phyloP scores from a whole-genome alignment of 805 yeast species.

The Hanseniaspora occidentalis region DNA sequence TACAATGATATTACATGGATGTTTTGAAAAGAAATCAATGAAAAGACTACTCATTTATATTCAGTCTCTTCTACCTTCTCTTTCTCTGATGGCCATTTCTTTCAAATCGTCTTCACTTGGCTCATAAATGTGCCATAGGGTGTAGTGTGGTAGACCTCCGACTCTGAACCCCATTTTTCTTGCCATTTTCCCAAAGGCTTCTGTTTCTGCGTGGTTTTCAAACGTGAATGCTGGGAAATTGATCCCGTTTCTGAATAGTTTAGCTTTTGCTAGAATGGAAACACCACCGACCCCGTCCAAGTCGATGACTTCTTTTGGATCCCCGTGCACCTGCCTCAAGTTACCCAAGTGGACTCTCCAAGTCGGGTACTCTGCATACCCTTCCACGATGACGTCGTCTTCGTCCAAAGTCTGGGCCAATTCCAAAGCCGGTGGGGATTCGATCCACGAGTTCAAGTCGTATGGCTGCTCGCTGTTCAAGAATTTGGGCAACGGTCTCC shows the following conservation, averaged over 20 bases:
- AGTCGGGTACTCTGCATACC: constrained; percentile 77
- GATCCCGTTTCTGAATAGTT: constrained; percentile 64
- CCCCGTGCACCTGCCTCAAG: constrained; percentile 47
- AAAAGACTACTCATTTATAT: background rate
- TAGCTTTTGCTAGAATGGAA: constrained; percentile 63
- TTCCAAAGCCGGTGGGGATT: constrained; percentile 62
- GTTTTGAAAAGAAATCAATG: background rate
- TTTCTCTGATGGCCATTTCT: constrained; percentile 56
- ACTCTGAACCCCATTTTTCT: constrained; percentile 67
- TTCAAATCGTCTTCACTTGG: constrained; percentile 76
- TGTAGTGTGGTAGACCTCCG: constrained; percentile 83
- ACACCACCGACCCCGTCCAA: constrained; percentile 86
- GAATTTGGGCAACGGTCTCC: constrained; percentile 94
- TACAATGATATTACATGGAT: no score
- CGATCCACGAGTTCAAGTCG: constrained; percentile 95
- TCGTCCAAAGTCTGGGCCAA: constrained; percentile 54
- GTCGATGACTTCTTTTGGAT: constrained; percentile 50
- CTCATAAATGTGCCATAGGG: constrained; percentile 83
- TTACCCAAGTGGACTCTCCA: constrained; percentile 77
- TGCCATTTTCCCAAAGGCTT: constrained; percentile 77
- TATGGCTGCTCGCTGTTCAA: constrained; percentile 88
- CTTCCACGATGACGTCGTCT: constrained; percentile 82
- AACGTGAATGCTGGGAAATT: constrained; percentile 79
- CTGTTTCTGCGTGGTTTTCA: constrained; percentile 79
- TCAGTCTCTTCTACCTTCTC: constrained; percentile 41